Conservation (phyloP, 2,329 filamentous ascomycete genomes). For the Fusarium proliferatum region DNA sequence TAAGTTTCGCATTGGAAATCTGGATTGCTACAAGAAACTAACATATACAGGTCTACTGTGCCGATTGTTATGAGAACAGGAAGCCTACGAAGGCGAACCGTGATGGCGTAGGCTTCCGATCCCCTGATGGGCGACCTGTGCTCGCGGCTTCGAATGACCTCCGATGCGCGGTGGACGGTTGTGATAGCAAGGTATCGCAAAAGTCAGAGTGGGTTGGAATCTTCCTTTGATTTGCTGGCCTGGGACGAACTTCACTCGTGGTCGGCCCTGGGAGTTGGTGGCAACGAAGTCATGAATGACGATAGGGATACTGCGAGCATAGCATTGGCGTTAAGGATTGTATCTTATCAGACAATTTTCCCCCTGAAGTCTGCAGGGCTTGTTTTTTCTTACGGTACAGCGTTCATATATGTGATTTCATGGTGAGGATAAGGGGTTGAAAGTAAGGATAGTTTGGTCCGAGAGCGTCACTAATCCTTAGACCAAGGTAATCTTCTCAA, state of each 20-base stretch:
- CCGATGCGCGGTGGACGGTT: constrained; percentile 68
- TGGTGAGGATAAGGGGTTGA: not conserved
- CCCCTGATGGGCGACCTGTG: constrained; percentile 44
- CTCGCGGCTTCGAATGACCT: constrained; percentile 49
- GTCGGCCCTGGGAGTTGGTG: not conserved
- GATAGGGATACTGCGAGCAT: constrained; percentile 26
- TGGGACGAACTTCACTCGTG: not conserved
- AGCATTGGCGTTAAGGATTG: constrained; percentile 32
- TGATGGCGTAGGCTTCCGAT: constrained; percentile 54
- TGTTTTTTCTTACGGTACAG: not conserved
- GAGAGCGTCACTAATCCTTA: not conserved
- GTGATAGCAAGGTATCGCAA: constrained; percentile 61
- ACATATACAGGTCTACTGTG: constrained; percentile 68
- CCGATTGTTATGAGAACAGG: constrained; percentile 69
- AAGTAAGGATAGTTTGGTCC: not conserved
- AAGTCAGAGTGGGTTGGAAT: constrained; percentile 73
- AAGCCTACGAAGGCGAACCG: constrained; percentile 51
- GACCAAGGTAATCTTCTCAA: not conserved
- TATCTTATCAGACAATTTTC: constrained; percentile 11
- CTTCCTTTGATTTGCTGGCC: constrained; percentile 59
- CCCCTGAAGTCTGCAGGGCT: not conserved
- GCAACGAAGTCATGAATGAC: constrained; percentile 33
- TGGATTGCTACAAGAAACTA: not conserved
- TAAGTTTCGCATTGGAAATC: constrained; percentile 57
- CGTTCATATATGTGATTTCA: constrained; percentile 1